Base-by-base conservation (phyloP, 805 yeast genomes). In the Candida boidinii region DNA sequence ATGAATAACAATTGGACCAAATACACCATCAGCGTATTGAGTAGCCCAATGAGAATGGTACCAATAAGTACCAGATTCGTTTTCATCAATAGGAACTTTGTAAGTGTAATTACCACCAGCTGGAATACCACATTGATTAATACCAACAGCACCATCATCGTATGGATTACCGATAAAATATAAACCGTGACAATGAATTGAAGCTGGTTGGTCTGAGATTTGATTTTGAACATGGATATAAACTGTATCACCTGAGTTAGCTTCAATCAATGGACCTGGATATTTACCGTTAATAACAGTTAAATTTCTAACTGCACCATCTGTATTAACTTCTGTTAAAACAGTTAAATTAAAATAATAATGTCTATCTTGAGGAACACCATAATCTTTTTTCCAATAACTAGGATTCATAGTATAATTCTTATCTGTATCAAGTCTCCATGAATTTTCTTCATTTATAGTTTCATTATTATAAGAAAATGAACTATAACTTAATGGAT, bases 371-470 rank as follows among this genome's bases (percentile, higher is more conserved):
- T 30, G 20, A 22, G 37, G 13, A 6, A 9, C 17, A 19, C 32
- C 33, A 31, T 25, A 40, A 10, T 38, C 35, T 5, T 22, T 17
- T 26, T 40, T 40, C 42, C 42, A 40, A 4, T 26, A 14, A 15
- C 25, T 15, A 9, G 33, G 22, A 34, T 40, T 19, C 17, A 39
- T 38, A 7, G 44, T 36, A 25, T 40, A 40, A 17, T 40, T 40
- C 7, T 24, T 29, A 4, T 28, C 39, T 6, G 42, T 35, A 14
- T 40, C 42, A 17, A 40, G 28, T 24, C 40, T 30, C 44, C 44
- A 40, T 7, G 12, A 7, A 14, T 26, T 17, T 16, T 26, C 17
- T 13, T 51, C 40, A 22, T 64, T 68, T 42, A 68, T 15, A 7
- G 28, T 15, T 7, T 32, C 26, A 26, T 22, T 20, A 19, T 23